Percentiles rank a stretch among this genome's conserved stretches.
Evolutionary conservation across 345 rosid genomes (phyloP).

Genomic region (Trapa bicornis): DNA sequence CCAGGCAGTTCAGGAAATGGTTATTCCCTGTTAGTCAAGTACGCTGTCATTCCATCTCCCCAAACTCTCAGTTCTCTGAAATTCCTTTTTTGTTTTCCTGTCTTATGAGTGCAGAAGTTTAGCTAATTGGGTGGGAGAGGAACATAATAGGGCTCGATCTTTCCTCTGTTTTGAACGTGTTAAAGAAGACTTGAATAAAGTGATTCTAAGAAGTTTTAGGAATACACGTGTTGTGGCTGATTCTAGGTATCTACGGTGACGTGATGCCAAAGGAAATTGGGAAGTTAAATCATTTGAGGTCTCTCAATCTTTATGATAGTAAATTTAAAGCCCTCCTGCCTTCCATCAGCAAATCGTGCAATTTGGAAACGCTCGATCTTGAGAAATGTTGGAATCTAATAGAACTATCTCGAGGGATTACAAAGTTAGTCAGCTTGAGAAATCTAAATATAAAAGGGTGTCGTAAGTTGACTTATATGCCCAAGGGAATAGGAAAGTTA

Average conservation of each 20-base stretch:
- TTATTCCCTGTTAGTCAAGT: too few species aligned
- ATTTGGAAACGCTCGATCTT: neutral
- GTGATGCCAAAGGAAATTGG: neutral
- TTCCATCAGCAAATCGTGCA: neutral
- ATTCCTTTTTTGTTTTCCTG: too few species aligned
- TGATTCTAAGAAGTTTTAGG: neutral
- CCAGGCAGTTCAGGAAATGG: too few species aligned
- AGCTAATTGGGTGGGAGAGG: neutral
- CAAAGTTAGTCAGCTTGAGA: neutral
- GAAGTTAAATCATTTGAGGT: neutral
- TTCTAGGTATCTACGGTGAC: too few species aligned
- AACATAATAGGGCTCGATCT: too few species aligned
- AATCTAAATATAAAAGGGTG: neutral
- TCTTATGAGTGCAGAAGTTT: too few species aligned
- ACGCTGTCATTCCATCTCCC: too few species aligned
- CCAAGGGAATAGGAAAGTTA: neutral
- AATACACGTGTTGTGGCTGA: neutral
- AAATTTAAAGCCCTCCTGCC: neutral
- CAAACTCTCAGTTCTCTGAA: too few species aligned
- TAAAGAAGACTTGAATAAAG: too few species aligned
- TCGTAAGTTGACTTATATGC: neutral
- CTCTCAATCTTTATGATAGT: neutral
- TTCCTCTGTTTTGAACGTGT: too few species aligned
- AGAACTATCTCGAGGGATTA: neutral
- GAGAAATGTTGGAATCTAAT: neutral